Base-by-base conservation (phyloP, 2,329 filamentous ascomycete genomes). In the Microcyclosporella mali region DNA sequence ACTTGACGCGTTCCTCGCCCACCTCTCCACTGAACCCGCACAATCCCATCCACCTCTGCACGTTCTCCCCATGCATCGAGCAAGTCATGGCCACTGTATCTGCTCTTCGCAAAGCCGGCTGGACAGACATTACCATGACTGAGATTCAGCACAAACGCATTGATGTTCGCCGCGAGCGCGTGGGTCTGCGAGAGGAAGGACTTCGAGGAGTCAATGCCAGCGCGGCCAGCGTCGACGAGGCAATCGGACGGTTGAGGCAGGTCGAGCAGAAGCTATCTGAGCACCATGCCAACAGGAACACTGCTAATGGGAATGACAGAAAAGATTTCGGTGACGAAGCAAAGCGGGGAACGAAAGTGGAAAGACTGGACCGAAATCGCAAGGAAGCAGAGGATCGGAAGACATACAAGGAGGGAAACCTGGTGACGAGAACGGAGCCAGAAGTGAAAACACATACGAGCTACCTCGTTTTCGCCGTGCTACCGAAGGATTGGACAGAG, bases 361-460 rank as follows among this genome's bases (percentile, higher is more conserved):
- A 58, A 43, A 47, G 61, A 36, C 52, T 56, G 49, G 63, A 55
- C 43, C 53, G 52, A 39, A 63, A 56, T 47, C 62, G 58, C 52
- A 38, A 62, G 58, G 57, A 66, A 51, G 35, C 60, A 16, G 57
- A 61, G 34, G 61, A 63, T 44, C 63, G 65, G 34, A 80, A 85
- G 49, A 64, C 77, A 1, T 94, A 82, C 69, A 78, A 84, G 60
- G 79, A 89, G 48, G 92, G 92, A 1, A 78, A 79, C 19, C 60
- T 97, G 31, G 75, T 88, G 21, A 87, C 94, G 57, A 78, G 88
- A 17, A 81, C 85, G 0, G 92, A 98, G 68, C 71, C 81, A 0
- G 92, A 98, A 59, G 70, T 97, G 47, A 95, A 95, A 74, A 92
- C 86, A 6, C 92, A 98, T 66, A 98, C 92, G 0, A 92, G 85